These are phyloP conservation scores for Aeminium ludgeri DNA, from an alignment of 495 filamentous ascomycete species.

Conservation along the genomic window DNA sequence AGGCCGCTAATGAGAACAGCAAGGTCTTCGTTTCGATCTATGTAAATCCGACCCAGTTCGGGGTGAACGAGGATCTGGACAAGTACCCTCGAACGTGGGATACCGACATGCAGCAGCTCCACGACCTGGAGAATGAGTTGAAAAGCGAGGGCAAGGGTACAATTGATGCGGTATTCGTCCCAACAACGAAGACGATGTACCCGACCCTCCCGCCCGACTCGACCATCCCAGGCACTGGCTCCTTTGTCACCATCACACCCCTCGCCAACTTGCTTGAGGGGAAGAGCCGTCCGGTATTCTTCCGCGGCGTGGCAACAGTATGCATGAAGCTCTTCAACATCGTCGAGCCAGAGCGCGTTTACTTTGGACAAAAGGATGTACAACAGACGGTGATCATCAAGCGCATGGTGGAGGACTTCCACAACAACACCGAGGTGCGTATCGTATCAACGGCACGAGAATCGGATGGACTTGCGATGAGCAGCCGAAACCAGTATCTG, in stretches of 20 bases:
- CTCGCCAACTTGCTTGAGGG: conserved; percentile 69
- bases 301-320: conserved; percentile 87
- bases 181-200: conserved; percentile 72
- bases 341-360: conserved; percentile 68
- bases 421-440: conserved; percentile 57
- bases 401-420: conserved; percentile 75
- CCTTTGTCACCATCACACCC: conserved; percentile 87
- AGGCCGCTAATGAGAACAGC: conserved; percentile 68
- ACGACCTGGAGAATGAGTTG: conserved; percentile 51
- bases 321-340: conserved; percentile 97
- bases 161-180: conserved; percentile 71
- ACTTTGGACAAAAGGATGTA: conserved; percentile 96
- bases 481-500: conserved; percentile 85
- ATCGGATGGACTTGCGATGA: conserved; percentile 74
- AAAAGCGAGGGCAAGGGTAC: conserved; percentile 37
- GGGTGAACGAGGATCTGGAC: conserved; percentile 68
- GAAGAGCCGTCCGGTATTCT: conserved; percentile 78
- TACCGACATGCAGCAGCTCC: conserved; percentile 48
- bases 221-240: conserved; percentile 44
- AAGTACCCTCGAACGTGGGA: conserved; percentile 88
- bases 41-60: conserved; percentile 95
- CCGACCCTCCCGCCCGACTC: conserved; percentile 70
- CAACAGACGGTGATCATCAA: conserved; percentile 87
- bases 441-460: conserved; percentile 64
- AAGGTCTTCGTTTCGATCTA: conserved; percentile 79